phyloP scores from a whole-genome alignment of 2,329 filamentous ascomycete species.

The Magnaporthiopsis rhizophila region DNA sequence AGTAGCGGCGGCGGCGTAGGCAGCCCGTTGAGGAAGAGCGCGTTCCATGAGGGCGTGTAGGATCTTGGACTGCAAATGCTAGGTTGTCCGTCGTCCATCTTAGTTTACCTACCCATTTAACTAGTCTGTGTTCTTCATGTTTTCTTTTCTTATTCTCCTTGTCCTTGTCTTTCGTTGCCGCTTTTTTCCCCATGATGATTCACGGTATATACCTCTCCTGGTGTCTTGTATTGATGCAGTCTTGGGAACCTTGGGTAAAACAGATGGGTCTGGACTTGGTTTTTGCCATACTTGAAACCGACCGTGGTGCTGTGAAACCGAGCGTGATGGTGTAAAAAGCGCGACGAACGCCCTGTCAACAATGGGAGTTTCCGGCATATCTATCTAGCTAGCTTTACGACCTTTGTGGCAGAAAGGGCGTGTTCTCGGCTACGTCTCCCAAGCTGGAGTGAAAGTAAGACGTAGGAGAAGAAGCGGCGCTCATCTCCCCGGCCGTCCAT shows the following conservation, averaged over 20 bases:
- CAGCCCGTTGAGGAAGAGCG: conserved; percentile 11
- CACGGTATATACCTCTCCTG: background rate
- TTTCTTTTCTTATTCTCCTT: background rate
- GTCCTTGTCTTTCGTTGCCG: background rate
- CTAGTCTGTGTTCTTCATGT: background rate
- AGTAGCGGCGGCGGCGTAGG: background rate
- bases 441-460: too few relatives aligned
- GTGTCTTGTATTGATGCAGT: background rate
- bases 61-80: conserved; percentile 6
- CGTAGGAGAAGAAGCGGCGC: too few relatives aligned
- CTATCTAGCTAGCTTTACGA: background rate
- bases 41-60: conserved; percentile 12
- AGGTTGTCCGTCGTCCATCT: too few relatives aligned
- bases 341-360: too few relatives aligned
- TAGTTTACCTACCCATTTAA: too few relatives aligned
- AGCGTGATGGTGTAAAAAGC: background rate
- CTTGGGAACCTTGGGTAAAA: background rate
- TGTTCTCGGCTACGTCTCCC: background rate
- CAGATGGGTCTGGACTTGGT: too few relatives aligned
- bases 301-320: background rate
- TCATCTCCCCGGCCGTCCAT: too few relatives aligned
- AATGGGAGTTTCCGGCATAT: too few relatives aligned
- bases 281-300: background rate
- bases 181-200: background rate
- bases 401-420: too few relatives aligned